phyloP scores from a whole-genome alignment of 495 filamentous ascomycete genomes.

The Physcia stellaris region DNA sequence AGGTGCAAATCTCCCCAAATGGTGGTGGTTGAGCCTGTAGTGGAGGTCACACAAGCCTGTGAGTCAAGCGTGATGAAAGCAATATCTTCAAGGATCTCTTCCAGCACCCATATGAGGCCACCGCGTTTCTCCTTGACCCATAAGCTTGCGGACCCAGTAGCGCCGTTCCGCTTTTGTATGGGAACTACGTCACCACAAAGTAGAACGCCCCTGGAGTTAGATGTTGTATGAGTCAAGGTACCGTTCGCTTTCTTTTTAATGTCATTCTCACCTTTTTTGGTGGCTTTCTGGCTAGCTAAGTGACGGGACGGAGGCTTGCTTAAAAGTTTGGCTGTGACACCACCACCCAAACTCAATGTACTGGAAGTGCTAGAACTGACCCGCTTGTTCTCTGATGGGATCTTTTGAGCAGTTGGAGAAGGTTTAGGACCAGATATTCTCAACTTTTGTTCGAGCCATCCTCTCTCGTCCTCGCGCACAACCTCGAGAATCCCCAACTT shows the following conservation, averaged over 20 bases:
- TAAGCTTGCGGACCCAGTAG: constrained; percentile 78
- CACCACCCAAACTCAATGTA: constrained; percentile 53
- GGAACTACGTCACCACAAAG: constrained; percentile 95
- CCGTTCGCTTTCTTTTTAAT: constrained; percentile 38
- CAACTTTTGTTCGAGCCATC: constrained; percentile 84
- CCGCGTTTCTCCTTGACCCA: constrained; percentile 98
- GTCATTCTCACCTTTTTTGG: constrained; percentile 52
- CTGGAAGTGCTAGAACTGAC: constrained; percentile 28
- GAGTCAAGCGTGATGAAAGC: constrained; percentile 59
- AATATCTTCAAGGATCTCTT: constrained; percentile 93
- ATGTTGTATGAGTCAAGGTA: constrained; percentile 40
- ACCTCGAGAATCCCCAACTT: constrained; percentile 94
- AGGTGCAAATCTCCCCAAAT: constrained; percentile 69
- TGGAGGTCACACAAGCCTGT: constrained; percentile 52
- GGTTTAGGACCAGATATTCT: constrained; percentile 40
- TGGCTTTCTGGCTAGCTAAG: constrained; percentile 12
- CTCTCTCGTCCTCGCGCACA: constrained; percentile 70
- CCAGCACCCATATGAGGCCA: constrained; percentile 90
- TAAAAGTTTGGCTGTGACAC: constrained; percentile 72
- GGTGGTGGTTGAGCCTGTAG: constrained; percentile 52
- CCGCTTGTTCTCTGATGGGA: constrained; percentile 29
- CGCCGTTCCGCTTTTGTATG: constrained; percentile 87
- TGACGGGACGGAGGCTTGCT: constrained; percentile 75
- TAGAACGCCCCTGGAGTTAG: constrained; percentile 78
- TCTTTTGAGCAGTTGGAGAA: constrained; percentile 26